Percentiles rank a stretch among this genome's conserved stretches.
These are phyloP conservation scores for Cryptosporidium xiaoi DNA, from an alignment of 169 alveolate genomes.

Conservation along the genomic window DNA sequence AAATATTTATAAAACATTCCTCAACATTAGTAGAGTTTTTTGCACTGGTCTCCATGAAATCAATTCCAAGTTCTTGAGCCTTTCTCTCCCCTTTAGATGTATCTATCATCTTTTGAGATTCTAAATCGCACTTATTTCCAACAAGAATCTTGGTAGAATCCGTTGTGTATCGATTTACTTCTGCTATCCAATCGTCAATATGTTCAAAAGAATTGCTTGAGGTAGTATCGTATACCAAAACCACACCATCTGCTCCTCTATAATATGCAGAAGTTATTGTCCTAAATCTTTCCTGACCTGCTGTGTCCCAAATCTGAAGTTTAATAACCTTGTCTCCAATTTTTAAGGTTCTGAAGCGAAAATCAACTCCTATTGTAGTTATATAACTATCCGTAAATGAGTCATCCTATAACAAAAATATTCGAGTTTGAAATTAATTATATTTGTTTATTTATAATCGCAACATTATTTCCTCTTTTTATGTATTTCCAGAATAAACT, in stretches of 20 bases:
- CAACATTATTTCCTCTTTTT: not conserved
- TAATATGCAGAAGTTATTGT: constrained; percentile 95
- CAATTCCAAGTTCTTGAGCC: constrained; percentile 49
- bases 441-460: not conserved
- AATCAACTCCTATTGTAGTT: constrained; percentile 94
- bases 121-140: constrained; percentile 95
- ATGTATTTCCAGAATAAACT: constrained; percentile 4
- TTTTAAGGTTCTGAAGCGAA: constrained; percentile 90
- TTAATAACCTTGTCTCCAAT: constrained; percentile 91
- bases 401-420: constrained; percentile 82
- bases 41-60: constrained; percentile 69
- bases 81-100: constrained; percentile 37
- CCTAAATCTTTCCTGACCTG: constrained; percentile 97
- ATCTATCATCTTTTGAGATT: constrained; percentile 52
- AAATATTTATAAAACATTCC: constrained; percentile 49
- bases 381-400: constrained; percentile 90
- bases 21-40: constrained; percentile 72
- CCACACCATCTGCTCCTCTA: constrained; percentile 96
- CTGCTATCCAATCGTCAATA: constrained; percentile 92
- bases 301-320: constrained; percentile 97
- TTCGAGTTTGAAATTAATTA: not conserved
- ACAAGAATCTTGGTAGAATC: constrained; percentile 92
- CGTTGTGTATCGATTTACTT: constrained; percentile 93
- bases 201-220: constrained; percentile 84
- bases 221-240: constrained; percentile 92